Conservation (phyloP, 2,329 filamentous ascomycete species). For the Sporothrix curviconia region DNA sequence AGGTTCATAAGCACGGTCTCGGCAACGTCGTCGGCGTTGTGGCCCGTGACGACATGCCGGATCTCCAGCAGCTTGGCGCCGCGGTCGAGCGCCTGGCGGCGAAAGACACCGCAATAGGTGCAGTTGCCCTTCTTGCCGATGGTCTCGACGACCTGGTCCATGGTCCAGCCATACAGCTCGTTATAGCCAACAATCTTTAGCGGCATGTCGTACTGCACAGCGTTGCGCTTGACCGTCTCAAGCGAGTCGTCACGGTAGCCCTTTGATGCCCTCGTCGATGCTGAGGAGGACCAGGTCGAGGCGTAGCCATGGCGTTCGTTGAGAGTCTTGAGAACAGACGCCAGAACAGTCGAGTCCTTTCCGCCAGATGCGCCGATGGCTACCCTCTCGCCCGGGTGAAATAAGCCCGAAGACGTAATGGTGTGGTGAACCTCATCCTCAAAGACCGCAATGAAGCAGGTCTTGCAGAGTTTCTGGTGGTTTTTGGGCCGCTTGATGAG, state of each 20-base stretch:
- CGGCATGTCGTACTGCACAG: constrained; percentile 82
- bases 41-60: constrained; percentile 89
- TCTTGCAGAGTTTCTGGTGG: constrained; percentile 83
- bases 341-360: constrained; percentile 94
- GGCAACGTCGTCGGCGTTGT: constrained; percentile 95
- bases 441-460: constrained; percentile 81
- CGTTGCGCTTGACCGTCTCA: constrained; percentile 94
- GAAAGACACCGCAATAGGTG: constrained; percentile 96
- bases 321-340: constrained; percentile 87
- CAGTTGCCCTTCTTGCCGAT: constrained; percentile 98
- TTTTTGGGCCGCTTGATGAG: constrained; percentile 94
- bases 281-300: constrained; percentile 80
- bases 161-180: constrained; percentile 96
- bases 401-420: constrained; percentile 74
- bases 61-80: constrained; percentile 84
- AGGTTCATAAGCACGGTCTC: constrained; percentile 98
- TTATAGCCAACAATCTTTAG: constrained; percentile 89
- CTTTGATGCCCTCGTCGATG: constrained; percentile 94
- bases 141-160: constrained; percentile 96
- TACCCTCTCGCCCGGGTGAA: constrained; percentile 73
- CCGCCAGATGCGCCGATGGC: constrained; percentile 95
- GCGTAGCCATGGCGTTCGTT: constrained; percentile 84
- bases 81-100: constrained; percentile 86
- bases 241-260: constrained; percentile 94
- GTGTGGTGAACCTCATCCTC: constrained; percentile 93